Evolutionary conservation across 768 basidiomycete genomes (phyloP).

Genomic region (Tylopilus felleus): DNA sequence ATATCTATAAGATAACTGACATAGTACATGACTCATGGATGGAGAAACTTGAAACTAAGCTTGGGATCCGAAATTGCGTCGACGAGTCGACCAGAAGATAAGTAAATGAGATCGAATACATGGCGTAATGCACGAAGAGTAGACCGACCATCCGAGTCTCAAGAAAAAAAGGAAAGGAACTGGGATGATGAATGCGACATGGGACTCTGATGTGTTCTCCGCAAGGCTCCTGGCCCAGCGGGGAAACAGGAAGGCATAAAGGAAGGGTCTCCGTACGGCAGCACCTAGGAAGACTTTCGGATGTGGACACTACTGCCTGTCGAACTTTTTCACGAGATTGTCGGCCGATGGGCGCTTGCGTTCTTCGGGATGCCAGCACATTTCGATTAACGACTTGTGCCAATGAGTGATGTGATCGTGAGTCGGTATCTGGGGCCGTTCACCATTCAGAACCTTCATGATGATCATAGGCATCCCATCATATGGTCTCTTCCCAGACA

Average conservation of each 20-base stretch:
- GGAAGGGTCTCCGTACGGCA: too few species aligned
- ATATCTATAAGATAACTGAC: background rate
- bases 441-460: background rate
- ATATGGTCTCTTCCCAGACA: conserved; percentile 22
- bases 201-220: background rate
- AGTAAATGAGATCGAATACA: background rate
- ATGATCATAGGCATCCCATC: conserved; percentile 1
- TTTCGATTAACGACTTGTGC: conserved; percentile 10
- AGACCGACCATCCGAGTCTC: too few species aligned
- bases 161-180: background rate
- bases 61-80: background rate
- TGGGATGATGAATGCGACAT: background rate
- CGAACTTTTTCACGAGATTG: conserved; percentile 7
- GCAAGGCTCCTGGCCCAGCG: conserved; percentile 1
- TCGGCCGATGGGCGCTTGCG: conserved; percentile 15
- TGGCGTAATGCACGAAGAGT: background rate
- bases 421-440: conserved; percentile 12
- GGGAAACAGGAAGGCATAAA: background rate
- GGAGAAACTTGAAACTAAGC: too few species aligned
- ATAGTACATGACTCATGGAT: background rate
- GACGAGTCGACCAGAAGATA: background rate
- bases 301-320: background rate
- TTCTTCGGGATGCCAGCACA: conserved; percentile 20
- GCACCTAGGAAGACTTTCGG: background rate
- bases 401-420: background rate